Percentiles rank a stretch among this genome's conserved stretches.
Evolutionary conservation across 345 rosid species (phyloP).

Genomic region (Eucalyptus pumila): DNA sequence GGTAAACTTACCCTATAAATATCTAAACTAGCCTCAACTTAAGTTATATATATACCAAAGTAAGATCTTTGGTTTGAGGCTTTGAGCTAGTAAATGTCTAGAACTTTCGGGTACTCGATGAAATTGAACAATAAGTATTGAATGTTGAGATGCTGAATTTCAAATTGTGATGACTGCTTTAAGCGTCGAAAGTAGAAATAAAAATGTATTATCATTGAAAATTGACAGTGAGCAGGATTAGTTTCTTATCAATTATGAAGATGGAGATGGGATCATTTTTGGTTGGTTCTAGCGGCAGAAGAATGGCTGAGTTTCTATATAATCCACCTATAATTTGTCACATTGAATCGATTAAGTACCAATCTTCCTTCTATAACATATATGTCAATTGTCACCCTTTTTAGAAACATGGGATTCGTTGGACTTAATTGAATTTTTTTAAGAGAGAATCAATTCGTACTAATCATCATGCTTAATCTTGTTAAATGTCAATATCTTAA

Average conservation of each 20-base stretch:
- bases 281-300: neutral
- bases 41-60: neutral
- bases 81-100: neutral
- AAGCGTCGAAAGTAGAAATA: neutral
- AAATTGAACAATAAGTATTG: neutral
- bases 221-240: neutral
- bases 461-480: no score
- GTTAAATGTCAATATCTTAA: no score
- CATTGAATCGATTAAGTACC: no score
- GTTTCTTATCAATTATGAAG: neutral
- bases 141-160: neutral
- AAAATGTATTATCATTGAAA: neutral
- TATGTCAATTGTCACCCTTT: neutral
- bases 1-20: no score
- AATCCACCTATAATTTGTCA: no score
- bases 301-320: neutral
- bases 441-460: no score
- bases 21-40: no score
- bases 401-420: neutral
- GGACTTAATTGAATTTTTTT: neutral
- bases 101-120: neutral
- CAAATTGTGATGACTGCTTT: fast-evolving
- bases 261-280: neutral
- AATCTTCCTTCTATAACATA: neutral
- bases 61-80: neutral